phyloP scores from a whole-genome alignment of 1,284 basidiomycete genomes.

The Ceratobasidium sp. region DNA sequence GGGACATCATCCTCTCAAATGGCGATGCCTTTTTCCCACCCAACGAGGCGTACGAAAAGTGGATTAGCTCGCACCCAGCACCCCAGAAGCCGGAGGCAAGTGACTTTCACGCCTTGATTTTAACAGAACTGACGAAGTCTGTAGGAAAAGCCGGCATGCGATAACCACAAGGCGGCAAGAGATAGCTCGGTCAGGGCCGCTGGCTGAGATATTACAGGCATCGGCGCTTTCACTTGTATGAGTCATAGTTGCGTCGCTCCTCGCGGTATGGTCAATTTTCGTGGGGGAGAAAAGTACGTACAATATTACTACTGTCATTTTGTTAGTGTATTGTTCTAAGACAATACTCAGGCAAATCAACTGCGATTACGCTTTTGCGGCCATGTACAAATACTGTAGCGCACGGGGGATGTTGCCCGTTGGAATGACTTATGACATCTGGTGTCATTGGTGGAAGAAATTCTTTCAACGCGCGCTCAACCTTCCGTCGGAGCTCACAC shows the following conservation, averaged over 20 bases:
- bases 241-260: neutral
- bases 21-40: neutral
- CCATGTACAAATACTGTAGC: neutral
- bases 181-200: neutral
- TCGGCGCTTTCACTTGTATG: neutral
- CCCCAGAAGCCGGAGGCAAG: neutral
- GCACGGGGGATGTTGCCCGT: neutral
- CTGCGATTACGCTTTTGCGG: neutral
- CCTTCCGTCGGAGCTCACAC: neutral
- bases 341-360: neutral
- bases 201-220: neutral
- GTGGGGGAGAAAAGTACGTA: neutral
- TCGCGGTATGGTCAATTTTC: neutral
- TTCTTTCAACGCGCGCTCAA: neutral
- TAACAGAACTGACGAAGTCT: neutral
- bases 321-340: neutral
- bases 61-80: neutral
- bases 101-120: neutral
- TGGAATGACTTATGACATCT: neutral
- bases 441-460: neutral
- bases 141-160: neutral
- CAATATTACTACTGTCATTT: neutral
- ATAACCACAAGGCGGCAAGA: neutral
- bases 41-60: neutral
- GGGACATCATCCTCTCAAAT: neutral